phyloP scores from a whole-genome alignment of 2,329 filamentous ascomycete species.

The Colletotrichum euphorbiae region DNA sequence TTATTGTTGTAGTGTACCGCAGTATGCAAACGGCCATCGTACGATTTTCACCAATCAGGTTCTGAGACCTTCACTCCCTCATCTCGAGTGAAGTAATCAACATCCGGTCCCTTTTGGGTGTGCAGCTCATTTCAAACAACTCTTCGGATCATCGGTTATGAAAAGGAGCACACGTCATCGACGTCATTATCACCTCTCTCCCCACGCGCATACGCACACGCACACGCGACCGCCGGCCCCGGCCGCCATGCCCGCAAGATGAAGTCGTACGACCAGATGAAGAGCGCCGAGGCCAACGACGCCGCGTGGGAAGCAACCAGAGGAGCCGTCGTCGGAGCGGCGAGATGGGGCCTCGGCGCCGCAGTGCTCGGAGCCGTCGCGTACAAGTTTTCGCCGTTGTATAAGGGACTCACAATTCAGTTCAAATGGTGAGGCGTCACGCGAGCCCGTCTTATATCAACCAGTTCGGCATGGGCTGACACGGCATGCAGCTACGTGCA shows the following conservation, averaged over 20 bases:
- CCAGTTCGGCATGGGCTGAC: slow-evolving; percentile 19
- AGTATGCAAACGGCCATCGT: slow-evolving; percentile 20
- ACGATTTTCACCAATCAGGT: slow-evolving; percentile 33
- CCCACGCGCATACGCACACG: not conserved
- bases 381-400: slow-evolving; percentile 75
- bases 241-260: slow-evolving; percentile 47
- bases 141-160: not conserved
- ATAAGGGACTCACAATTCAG: slow-evolving; percentile 77
- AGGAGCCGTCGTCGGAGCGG: slow-evolving; percentile 74
- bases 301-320: slow-evolving; percentile 78
- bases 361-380: slow-evolving; percentile 72
- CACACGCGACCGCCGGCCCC: not conserved
- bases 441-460: not conserved
- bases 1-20: not conserved
- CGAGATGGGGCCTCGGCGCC: slow-evolving; percentile 78
- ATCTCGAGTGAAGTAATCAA: not conserved
- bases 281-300: slow-evolving; percentile 73
- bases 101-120: no score
- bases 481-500: slow-evolving; percentile 73
- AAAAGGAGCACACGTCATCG: not conserved
- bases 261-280: slow-evolving; percentile 67
- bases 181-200: slow-evolving; percentile 27
- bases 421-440: slow-evolving; percentile 76
- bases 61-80: not conserved
- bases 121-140: not conserved